Evolutionary conservation across 1,284 basidiomycete species (phyloP), one percentile per base, ranked within the genome.

Genomic region (Naganishia liquefaciens): DNA sequence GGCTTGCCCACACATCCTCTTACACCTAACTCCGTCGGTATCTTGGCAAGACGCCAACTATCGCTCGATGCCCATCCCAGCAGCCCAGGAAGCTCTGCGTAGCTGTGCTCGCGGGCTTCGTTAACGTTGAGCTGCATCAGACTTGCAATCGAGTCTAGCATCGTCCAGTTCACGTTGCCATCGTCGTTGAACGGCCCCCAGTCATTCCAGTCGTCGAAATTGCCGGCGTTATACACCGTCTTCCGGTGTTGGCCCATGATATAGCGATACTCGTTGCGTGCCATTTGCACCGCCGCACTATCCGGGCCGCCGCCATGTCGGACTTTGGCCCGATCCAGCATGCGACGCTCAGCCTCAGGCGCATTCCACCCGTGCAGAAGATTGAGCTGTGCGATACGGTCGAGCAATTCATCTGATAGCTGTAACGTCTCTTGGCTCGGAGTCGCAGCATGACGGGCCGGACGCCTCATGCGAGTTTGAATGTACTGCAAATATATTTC

Each of bases 41-140:
- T 47, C 0, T 69, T 47, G 0, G 74, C 72, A 4, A 62, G 33
- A 21, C 68, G 63, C 76, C 76, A 77, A 6, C 54, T 52, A 19
- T 70, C 68, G 30, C 71, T 72, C 4, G 70, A 72, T 46, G 68
- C 60, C 13, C 57, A 60, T 13, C 57, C 57, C 7, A 60, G 57
- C 57, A 50, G 19, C 10, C 46, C 57, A 6, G 57, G 57, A 27
- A 60, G 46, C 40, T 62, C 60, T 1, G 49, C 60, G 7, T 50
- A 33, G 30, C 60, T 53, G 21, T 62, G 60, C 9, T 53, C 60
- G 19, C 51, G 15, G 2, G 73, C 64, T 19, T 75, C 72, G 30
- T 70, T 69, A 0, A 73, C 72, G 53, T 77, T 77, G 13, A 68
- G 64, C 69, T 75, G 72, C 76, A 77, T 77, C n/a, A 76, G 70